Evolutionary conservation across 2,329 filamentous ascomycete genomes (phyloP).

Genomic region (Diplodia sapinea): DNA sequence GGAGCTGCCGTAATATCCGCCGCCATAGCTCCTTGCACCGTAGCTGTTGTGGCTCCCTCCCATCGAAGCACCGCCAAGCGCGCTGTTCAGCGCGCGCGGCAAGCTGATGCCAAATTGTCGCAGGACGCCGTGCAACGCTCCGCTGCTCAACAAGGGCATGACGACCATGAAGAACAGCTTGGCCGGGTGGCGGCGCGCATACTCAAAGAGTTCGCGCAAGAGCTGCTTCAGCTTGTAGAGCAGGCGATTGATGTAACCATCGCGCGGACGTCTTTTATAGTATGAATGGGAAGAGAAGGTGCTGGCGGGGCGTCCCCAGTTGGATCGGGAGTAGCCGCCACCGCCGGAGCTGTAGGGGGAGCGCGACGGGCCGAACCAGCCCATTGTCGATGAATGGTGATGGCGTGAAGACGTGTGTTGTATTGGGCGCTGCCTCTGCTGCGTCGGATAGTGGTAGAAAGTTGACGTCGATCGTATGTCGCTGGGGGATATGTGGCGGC

Average conservation of each 20-base stretch:
- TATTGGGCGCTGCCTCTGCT: not conserved
- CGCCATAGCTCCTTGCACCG: conserved; percentile 37
- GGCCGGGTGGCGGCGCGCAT: conserved; percentile 80
- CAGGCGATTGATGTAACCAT: conserved; percentile 75
- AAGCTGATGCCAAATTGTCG: conserved; percentile 79
- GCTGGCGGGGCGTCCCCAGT: conserved; percentile 39
- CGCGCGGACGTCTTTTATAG: conserved; percentile 77
- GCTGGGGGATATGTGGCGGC: conserved; percentile 10
- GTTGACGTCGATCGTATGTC: conserved; percentile 17
- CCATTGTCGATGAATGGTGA: conserved; percentile 37
- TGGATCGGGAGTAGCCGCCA: conserved; percentile 40
- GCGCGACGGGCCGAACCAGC: conserved; percentile 45
- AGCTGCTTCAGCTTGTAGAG: conserved; percentile 78
- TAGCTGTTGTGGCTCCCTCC: conserved; percentile 34
- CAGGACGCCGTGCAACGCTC: conserved; percentile 78
- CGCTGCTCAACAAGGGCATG: conserved; percentile 84
- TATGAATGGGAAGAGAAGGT: conserved; percentile 60
- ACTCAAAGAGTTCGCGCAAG: conserved; percentile 78
- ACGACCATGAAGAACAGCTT: conserved; percentile 91
- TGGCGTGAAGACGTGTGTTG: too few relatives aligned
- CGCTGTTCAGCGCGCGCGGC: conserved; percentile 62
- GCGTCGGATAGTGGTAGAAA: conserved; percentile 19
- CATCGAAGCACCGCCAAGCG: conserved; percentile 41
- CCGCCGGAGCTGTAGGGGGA: conserved; percentile 39
- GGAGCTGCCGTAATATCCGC: conserved; percentile 54